Percentiles rank a stretch among this genome's conserved stretches.
Conservation (phyloP, 1,284 basidiomycete genomes). For the Golubevia pallescens region DNA sequence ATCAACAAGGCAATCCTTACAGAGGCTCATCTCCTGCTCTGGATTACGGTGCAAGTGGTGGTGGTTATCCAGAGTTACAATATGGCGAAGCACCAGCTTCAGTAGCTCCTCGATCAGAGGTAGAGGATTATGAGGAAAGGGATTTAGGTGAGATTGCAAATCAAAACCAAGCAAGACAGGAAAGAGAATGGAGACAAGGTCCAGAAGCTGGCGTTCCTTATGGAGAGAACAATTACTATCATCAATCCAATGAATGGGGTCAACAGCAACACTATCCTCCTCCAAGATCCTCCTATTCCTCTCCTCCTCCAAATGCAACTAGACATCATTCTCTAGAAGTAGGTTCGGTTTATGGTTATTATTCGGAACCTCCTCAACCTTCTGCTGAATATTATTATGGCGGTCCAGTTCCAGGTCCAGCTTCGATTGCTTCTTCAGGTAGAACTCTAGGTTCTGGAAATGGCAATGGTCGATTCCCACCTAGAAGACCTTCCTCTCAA, state of each 20-base stretch:
- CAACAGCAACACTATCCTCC: background rate
- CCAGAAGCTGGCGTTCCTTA: no score
- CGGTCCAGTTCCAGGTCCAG: background rate
- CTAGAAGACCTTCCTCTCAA: constrained; percentile 13
- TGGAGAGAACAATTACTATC: background rate
- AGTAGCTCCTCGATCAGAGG: constrained; percentile 5
- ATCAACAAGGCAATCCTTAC: no score
- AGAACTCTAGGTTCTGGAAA: constrained; percentile 1
- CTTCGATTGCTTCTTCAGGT: background rate
- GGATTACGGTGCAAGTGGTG: no score
- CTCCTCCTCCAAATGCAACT: constrained; percentile 1
- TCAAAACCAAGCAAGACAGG: background rate
- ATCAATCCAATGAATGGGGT: background rate
- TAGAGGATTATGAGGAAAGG: constrained; percentile 36
- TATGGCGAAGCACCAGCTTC: no score
- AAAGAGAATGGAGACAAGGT: no score
- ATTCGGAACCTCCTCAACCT: constrained; percentile 3
- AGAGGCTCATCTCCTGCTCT: no score
- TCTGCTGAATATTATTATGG: background rate
- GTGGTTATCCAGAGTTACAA: no score
- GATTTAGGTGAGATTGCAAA: constrained; percentile 21
- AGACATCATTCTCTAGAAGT: constrained; percentile 8
- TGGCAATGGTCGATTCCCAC: background rate
- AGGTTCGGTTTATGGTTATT: constrained; percentile 6
- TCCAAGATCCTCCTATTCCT: constrained; percentile 8